phyloP scores from a whole-genome alignment of 2,329 filamentous ascomycete genomes.

The Aspergillus clavatus region DNA sequence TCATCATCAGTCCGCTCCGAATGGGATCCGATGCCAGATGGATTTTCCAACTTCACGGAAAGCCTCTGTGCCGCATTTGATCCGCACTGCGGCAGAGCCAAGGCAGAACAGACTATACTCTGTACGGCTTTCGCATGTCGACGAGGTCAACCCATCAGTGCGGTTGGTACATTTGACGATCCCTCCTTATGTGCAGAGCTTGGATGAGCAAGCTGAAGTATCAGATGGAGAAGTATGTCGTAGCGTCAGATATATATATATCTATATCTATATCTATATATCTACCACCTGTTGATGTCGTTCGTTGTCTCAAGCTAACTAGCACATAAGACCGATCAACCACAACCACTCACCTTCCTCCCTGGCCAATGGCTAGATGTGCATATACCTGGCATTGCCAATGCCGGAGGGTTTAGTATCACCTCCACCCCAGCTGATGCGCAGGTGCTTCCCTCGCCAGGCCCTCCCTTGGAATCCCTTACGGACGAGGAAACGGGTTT shows the following conservation, averaged over 20 bases:
- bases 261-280: too few relatives aligned
- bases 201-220: slow-evolving; percentile 12
- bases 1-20: neutral
- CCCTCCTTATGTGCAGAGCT: slow-evolving; percentile 39
- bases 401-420: slow-evolving; percentile 83
- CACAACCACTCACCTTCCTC: slow-evolving; percentile 55
- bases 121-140: slow-evolving; percentile 58
- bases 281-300: too few relatives aligned
- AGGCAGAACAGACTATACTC: slow-evolving; percentile 61
- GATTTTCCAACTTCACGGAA: slow-evolving; percentile 24
- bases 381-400: slow-evolving; percentile 62
- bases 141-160: slow-evolving; percentile 61
- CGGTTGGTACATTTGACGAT: slow-evolving; percentile 64
- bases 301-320: slow-evolving; percentile 1
- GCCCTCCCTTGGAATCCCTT: slow-evolving; percentile 13
- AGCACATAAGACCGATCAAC: slow-evolving; percentile 17
- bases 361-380: slow-evolving; percentile 89
- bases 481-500: slow-evolving; percentile 17
- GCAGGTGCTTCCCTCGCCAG: slow-evolving; percentile 26
- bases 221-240: slow-evolving; percentile 47
- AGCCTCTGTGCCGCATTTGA: slow-evolving; percentile 53
- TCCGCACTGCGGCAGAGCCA: slow-evolving; percentile 69
- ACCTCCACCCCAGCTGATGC: slow-evolving; percentile 66
- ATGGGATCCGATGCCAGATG: slow-evolving; percentile 19
- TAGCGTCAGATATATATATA: too few relatives aligned